phyloP scores from a whole-genome alignment of 2,329 filamentous ascomycete species.

The Phialophora chinensis region DNA sequence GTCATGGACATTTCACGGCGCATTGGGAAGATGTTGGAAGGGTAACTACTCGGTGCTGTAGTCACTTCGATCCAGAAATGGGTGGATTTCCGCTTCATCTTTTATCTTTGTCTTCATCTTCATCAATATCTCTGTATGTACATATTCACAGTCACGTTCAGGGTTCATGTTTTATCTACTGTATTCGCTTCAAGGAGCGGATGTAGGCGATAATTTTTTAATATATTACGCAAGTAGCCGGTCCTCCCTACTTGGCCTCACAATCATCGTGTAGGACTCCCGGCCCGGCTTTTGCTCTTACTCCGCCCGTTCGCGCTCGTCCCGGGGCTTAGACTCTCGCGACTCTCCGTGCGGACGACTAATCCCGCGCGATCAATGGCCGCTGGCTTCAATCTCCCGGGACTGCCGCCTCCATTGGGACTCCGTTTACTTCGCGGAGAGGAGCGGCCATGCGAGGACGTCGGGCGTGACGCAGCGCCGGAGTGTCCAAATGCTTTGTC shows the following conservation, averaged over 20 bases:
- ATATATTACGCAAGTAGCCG: no score
- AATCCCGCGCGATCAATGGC: slow-evolving; percentile 71
- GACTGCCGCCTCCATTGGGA: slow-evolving; percentile 31
- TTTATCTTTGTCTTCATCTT: no score
- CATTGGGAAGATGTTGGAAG: no score
- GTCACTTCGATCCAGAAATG: no score
- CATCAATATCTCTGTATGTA: no score
- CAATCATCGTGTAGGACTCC: slow-evolving; percentile 25
- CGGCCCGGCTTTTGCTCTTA: slow-evolving; percentile 30
- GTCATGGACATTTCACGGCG: no score
- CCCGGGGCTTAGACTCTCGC: slow-evolving; percentile 68
- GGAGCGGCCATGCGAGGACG: slow-evolving; percentile 63
- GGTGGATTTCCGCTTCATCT: no score
- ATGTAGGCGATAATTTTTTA: background rate
- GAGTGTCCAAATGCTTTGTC: slow-evolving; percentile 25
- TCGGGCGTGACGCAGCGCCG: slow-evolving; percentile 62
- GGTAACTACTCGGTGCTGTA: no score
- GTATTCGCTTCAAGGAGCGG: no score
- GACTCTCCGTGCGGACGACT: slow-evolving; percentile 81
- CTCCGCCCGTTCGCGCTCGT: slow-evolving; percentile 20
- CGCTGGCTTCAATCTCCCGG: slow-evolving; percentile 43
- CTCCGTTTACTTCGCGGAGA: slow-evolving; percentile 64
- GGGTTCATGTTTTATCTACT: no score
- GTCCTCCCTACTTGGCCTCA: no score
- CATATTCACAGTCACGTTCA: no score